Base-by-base conservation (phyloP, 2,329 filamentous ascomycete genomes). In the Alternaria sp. region DNA sequence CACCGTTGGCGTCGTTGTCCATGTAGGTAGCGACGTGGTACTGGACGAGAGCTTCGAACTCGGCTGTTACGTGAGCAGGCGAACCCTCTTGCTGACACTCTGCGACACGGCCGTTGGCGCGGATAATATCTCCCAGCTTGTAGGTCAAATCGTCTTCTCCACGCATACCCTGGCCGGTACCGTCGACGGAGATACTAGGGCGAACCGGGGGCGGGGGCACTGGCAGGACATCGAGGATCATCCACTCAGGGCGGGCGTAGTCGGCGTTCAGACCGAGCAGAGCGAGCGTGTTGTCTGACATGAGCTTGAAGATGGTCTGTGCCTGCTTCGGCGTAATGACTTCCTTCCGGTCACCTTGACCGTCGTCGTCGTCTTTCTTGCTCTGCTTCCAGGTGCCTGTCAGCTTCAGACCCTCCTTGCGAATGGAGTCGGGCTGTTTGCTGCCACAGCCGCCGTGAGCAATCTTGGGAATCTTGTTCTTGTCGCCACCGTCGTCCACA, bases 71-170 rank as follows among this genome's bases (percentile, higher is more conserved):
- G 79, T 99, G 95, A 64, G 91, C 89, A 0, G 95, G 93, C 3
- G 93, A 93, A 56, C 95, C 95, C 77, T 97, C 93, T 58, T 91
- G 88, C 71, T 96, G 92, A 60, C 93, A 95, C 68, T 95, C 90
- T 68, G 91, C 89, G 56, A 99, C 93, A 71, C 97, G 97, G 69
- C 91, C 90, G 80, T 99, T 99, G 70, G 95, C 94, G 67, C 95
- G 93, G 70, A 99, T 95, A 72, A 99, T 97, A 79, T 99, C 95
- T 72, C 93, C 93, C 31, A 99, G 84, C 81, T 99, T 99, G 86
- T 97, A 99, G 0, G 95, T 99, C 85, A 99, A 86, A 84, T 99
- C 96, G 78, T 99, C 95, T 80, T 99, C 95, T 75, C 95, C 95
- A 63, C 95, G 90, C 83, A 94, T 89, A 63, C 95, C 95, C 66